These are phyloP conservation scores for Malus hybrid DNA, from an alignment of 331 rosid species.

Conservation along the genomic window DNA sequence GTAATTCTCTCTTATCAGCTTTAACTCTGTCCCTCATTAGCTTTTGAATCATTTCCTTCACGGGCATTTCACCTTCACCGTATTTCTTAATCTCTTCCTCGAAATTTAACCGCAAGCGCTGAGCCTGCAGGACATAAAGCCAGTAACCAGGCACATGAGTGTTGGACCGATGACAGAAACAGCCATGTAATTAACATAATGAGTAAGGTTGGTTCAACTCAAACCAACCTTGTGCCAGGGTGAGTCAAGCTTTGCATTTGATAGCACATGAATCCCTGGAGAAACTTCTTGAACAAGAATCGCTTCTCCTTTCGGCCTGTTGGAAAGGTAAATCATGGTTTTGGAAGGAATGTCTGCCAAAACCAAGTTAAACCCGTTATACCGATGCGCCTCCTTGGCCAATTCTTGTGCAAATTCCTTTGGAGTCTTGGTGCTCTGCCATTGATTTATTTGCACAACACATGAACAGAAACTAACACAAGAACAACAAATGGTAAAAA, in stretches of 20 bases:
- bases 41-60: constrained; percentile 25
- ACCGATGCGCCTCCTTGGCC: constrained; percentile 38
- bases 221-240: constrained; percentile 63
- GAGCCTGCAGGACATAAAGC: constrained; percentile 27
- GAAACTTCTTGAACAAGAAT: constrained; percentile 43
- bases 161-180: neutral
- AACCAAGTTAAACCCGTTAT: constrained; percentile 63
- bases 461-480: too few relatives aligned
- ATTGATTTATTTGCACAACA: too few relatives aligned
- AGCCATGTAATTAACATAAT: neutral
- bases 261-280: constrained; percentile 57
- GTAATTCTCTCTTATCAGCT: constrained; percentile 24
- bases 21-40: constrained; percentile 59
- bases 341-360: constrained; percentile 40
- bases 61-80: constrained; percentile 39
- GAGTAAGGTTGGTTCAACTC: neutral
- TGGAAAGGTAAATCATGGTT: constrained; percentile 54
- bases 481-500: too few relatives aligned
- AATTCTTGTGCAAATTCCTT: constrained; percentile 51
- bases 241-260: constrained; percentile 48
- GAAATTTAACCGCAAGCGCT: constrained; percentile 40
- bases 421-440: constrained; percentile 26
- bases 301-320: constrained; percentile 46
- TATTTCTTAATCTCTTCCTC: constrained; percentile 30
- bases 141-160: neutral